Conservation (phyloP, 164 flowering plant genomes). For the Tetracentron sinense region DNA sequence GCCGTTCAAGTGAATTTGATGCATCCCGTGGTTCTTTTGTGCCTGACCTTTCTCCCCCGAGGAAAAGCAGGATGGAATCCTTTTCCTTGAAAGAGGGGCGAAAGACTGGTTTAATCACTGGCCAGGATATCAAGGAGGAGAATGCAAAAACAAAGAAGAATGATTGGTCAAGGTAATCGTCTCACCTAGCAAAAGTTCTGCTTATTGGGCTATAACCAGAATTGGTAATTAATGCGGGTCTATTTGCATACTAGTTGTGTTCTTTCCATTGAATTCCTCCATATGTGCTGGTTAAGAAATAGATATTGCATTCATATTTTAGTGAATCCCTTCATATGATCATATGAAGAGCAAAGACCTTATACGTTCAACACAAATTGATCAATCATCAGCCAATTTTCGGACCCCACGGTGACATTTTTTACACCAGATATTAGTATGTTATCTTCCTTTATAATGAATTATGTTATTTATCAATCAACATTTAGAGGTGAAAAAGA, state of each 20-base stretch:
- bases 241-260: background rate
- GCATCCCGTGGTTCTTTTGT: conserved; percentile 9
- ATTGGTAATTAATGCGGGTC: background rate
- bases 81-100: conserved; percentile 29
- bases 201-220: background rate
- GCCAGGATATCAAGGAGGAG: conserved; percentile 59
- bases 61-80: conserved; percentile 40
- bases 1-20: conserved; percentile 6
- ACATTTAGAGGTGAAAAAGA: no score
- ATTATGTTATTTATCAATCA: no score
- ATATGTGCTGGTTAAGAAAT: background rate
- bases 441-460: no score
- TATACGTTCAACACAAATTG: background rate
- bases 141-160: conserved; percentile 46
- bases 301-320: background rate
- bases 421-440: background rate
- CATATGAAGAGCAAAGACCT: background rate
- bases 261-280: background rate
- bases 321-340: background rate
- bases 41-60: conserved; percentile 65
- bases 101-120: conserved; percentile 65
- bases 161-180: conserved; percentile 51
- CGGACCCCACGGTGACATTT: background rate
- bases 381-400: background rate
- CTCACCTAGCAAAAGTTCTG: background rate